These are phyloP conservation scores for Penicillium decumbens DNA, from an alignment of 2,329 filamentous ascomycete genomes.

Conservation along the genomic window DNA sequence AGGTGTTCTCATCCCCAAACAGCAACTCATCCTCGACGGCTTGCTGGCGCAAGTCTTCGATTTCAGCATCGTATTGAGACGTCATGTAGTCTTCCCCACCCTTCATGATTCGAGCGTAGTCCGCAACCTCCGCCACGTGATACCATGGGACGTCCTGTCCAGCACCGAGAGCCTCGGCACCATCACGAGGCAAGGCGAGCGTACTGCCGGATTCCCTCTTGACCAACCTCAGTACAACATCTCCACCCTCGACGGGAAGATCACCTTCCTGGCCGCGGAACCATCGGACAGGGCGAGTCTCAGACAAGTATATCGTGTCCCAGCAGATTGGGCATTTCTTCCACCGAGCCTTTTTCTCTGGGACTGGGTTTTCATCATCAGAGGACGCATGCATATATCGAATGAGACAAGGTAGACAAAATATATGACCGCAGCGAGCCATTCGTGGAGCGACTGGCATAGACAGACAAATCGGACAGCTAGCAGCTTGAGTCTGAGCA, in stretches of 20 bases:
- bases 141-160: constrained; percentile 88
- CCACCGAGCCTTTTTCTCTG: constrained; percentile 70
- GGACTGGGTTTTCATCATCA: constrained; percentile 61
- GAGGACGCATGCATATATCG: constrained; percentile 83
- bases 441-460: constrained; percentile 91
- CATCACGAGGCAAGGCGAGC: constrained; percentile 79
- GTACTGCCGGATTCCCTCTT: constrained; percentile 75
- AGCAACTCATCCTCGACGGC: constrained; percentile 85
- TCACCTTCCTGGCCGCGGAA: constrained; percentile 83
- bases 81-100: constrained; percentile 84
- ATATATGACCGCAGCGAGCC: constrained; percentile 96
- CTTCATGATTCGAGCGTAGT: constrained; percentile 94
- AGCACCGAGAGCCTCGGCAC: constrained; percentile 63
- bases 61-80: constrained; percentile 73
- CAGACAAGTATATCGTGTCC: constrained; percentile 86
- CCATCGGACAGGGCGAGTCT: constrained; percentile 83
- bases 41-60: constrained; percentile 67
- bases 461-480: constrained; percentile 91
- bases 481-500: constrained; percentile 77
- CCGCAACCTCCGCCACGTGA: constrained; percentile 85
- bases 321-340: constrained; percentile 97
- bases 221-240: constrained; percentile 84
- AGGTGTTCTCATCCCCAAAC: constrained; percentile 89
- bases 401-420: constrained; percentile 87
- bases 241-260: constrained; percentile 74